Conservation (phyloP, 2,329 filamentous ascomycete genomes). For the Penicillium sp. region DNA sequence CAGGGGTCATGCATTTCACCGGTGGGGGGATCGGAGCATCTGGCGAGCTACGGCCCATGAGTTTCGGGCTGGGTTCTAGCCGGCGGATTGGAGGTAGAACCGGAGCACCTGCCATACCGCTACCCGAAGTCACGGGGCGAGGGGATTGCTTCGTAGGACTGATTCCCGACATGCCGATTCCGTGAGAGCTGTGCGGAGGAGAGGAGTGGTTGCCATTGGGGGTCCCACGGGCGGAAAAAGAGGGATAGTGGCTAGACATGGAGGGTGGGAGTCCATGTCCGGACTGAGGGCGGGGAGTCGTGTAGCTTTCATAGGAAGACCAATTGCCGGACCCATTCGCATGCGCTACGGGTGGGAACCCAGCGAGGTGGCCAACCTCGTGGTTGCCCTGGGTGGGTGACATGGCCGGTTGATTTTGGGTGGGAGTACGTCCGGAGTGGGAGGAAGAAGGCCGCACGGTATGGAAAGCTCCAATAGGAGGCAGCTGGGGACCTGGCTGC, state of each 20-base stretch:
- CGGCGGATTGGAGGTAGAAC: constrained; percentile 43
- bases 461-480: constrained; percentile 33
- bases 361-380: constrained; percentile 48
- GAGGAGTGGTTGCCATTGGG: constrained; percentile 36
- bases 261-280: constrained; percentile 30
- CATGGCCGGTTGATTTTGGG: constrained; percentile 48
- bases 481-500: constrained; percentile 32
- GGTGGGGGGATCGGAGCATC: constrained; percentile 44
- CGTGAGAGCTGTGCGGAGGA: constrained; percentile 38
- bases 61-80: constrained; percentile 44
- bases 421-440: constrained; percentile 38
- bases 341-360: constrained; percentile 35
- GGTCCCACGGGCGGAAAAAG: constrained; percentile 34
- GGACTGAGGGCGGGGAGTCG: constrained; percentile 31
- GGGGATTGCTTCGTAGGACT: constrained; percentile 50
- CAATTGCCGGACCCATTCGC: constrained; percentile 31
- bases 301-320: constrained; percentile 35
- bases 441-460: constrained; percentile 43
- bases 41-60: constrained; percentile 45
- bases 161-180: constrained; percentile 43
- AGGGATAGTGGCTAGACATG: constrained; percentile 30
- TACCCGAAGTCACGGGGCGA: constrained; percentile 36
- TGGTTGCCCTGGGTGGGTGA: constrained; percentile 52
- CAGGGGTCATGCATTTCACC: constrained; percentile 45
- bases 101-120: constrained; percentile 33